phyloP scores from a whole-genome alignment of 2,329 filamentous ascomycete genomes.

The Endothia cerciana region DNA sequence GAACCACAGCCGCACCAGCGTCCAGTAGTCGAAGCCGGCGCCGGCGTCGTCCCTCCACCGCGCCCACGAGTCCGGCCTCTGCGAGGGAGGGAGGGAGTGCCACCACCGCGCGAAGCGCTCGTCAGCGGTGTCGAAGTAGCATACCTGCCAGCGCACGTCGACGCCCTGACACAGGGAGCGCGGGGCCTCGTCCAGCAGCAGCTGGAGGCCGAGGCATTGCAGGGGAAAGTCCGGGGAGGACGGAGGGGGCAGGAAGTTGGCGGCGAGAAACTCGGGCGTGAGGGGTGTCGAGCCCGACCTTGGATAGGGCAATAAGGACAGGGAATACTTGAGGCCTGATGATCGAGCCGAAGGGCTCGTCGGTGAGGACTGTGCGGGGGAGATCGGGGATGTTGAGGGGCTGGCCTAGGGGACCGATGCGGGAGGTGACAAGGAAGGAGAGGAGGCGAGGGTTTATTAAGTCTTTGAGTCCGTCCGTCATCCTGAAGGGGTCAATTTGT shows the following conservation, averaged over 20 bases:
- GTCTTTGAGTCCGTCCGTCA: conserved; percentile 21
- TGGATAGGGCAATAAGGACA: conserved; percentile 33
- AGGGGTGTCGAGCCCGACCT: conserved; percentile 33
- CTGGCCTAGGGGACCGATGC: conserved; percentile 1
- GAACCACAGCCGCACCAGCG: conserved; percentile 35
- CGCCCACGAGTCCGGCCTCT: conserved; percentile 32
- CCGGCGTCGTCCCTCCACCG: conserved; percentile 28
- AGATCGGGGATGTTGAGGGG: conserved; percentile 8
- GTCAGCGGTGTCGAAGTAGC: conserved; percentile 35
- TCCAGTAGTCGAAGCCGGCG: conserved; percentile 35
- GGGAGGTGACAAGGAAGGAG: conserved; percentile 28
- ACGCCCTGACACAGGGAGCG: conserved; percentile 34
- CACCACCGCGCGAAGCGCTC: conserved; percentile 30
- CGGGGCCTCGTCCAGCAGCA: conserved; percentile 37
- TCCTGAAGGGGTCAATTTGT: neutral
- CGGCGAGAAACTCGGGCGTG: conserved; percentile 31
- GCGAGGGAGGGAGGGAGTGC: conserved; percentile 27
- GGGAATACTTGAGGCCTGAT: conserved; percentile 25
- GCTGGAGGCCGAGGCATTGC: conserved; percentile 36
- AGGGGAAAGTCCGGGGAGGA: conserved; percentile 32
- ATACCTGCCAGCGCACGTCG: conserved; percentile 35
- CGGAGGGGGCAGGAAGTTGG: conserved; percentile 33
- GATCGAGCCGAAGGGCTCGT: neutral
- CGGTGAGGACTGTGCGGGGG: conserved; percentile 5
- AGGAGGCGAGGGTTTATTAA: conserved; percentile 29